These are phyloP conservation scores for Cercospora brassicicola DNA, from an alignment of 2,329 filamentous ascomycete genomes.

Conservation along the genomic window DNA sequence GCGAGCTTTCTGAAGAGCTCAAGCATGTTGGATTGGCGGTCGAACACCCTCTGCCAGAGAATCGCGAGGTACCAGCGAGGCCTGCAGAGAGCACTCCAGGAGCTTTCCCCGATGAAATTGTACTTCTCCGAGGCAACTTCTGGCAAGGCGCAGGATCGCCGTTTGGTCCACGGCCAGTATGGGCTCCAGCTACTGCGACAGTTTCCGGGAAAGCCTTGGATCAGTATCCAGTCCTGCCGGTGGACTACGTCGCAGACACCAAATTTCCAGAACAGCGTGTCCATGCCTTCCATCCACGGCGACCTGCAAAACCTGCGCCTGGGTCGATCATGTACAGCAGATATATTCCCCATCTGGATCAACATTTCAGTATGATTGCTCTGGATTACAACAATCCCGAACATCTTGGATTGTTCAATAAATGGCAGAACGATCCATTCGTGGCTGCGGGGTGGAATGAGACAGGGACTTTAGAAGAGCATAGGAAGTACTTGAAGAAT, in stretches of 20 bases:
- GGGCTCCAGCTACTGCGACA: constrained; percentile 28
- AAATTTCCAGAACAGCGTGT: constrained; percentile 50
- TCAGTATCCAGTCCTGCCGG: constrained; percentile 46
- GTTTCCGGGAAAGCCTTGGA: constrained; percentile 26
- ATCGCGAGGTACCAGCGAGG: constrained; percentile 18
- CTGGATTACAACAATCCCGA: constrained; percentile 65
- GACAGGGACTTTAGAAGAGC: constrained; percentile 72
- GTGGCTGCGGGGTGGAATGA: constrained; percentile 80
- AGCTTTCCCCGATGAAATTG: constrained; percentile 41
- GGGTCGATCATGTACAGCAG: constrained; percentile 74
- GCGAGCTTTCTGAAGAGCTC: constrained; percentile 45
- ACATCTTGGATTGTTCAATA: constrained; percentile 71
- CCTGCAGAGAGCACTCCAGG: constrained; percentile 33
- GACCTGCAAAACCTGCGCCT: constrained; percentile 68
- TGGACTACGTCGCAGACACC: constrained; percentile 50
- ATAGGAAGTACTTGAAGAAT: constrained; percentile 68
- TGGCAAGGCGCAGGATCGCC: constrained; percentile 49
- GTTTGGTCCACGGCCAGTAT: constrained; percentile 45
- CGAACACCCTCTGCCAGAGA: constrained; percentile 43
- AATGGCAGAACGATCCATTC: constrained; percentile 81
- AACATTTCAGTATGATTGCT: constrained; percentile 76
- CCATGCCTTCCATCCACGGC: constrained; percentile 68
- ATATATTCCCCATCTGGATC: constrained; percentile 72
- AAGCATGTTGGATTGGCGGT: constrained; percentile 47
- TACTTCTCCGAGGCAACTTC: constrained; percentile 54